Base-by-base conservation (phyloP, 805 yeast species). In the Kazachstania martiniae region DNA sequence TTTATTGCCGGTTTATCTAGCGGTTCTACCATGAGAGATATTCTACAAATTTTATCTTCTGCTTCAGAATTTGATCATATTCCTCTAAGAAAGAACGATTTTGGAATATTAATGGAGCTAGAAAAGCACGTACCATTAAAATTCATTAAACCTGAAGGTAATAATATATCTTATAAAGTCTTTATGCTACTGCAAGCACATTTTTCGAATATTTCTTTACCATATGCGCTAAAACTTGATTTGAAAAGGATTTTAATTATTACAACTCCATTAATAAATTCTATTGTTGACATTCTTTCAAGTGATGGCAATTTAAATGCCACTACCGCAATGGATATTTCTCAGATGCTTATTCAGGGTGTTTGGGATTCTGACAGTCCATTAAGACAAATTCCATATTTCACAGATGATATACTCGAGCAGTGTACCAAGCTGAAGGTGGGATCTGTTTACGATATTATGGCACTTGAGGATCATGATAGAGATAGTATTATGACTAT, bases 341-440 rank as follows among this genome's bases (percentile, higher is more conserved):
- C 81, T 2, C 98, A 91, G 51, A 82, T 85, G 93, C 58, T 84
- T 5, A 72, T 79, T 1, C 97, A 89, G 53, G 93, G 81, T 1
- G 62, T 82, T 17, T 85, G 95, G 94, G 82, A 74, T 42, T 64
- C 74, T 6, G 94, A 82, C 35, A 71, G 72, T 30, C 78, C 91
- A 2, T 65, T 89, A 47, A 72, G 70, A 44, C 98, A 89, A 56
- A 63, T 89, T 22, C 98, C 98, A 2, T 68, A 62, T 44, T 72
- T 86, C 33, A 62, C 62, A 28, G 47, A 47, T 4, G 21, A 30
- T 7, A 65, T 76, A 10, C 51, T 84, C 25, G 56, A 59, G 14
- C 63, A 79, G 29, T 79, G 91, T 48, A 45, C 58, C 23, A 61
- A 65, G 26, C 60, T 61, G 34, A 58, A 73, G 0, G 77, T 87